Evolutionary conservation across 2,329 filamentous ascomycete species (phyloP).

Genomic region (Ophiostoma quercus): DNA sequence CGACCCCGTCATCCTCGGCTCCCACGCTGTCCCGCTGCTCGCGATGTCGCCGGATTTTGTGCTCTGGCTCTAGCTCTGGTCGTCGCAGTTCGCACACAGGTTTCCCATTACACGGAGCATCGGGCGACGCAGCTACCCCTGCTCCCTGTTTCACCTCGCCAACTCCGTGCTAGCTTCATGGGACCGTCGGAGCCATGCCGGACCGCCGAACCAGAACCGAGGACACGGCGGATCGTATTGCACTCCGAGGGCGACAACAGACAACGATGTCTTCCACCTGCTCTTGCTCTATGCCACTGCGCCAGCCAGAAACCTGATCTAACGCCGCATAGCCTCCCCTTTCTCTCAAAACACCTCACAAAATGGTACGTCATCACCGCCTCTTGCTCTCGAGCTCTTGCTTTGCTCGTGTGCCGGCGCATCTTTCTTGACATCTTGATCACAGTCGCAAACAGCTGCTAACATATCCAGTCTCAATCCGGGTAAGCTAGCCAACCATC

Average conservation of each 20-base stretch:
- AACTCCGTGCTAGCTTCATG: not conserved
- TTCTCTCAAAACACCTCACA: constrained; percentile 17
- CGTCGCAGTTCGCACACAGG: not conserved
- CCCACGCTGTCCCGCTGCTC: not conserved
- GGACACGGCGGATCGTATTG: not conserved
- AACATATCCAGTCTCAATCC: constrained; percentile 55
- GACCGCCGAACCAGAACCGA: not conserved
- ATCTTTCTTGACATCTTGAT: not conserved
- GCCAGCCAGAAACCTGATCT: not conserved
- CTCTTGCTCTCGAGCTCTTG: not conserved
- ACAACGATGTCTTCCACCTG: not conserved
- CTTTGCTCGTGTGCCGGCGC: constrained; percentile 19
- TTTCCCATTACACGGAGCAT: not conserved
- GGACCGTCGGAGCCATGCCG: not conserved
- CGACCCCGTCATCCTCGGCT: not conserved
- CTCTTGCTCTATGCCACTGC: not conserved
- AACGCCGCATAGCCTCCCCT: not conserved
- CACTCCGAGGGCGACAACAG: not conserved
- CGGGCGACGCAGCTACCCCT: not conserved
- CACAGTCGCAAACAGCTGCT: not conserved
- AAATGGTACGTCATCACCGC: constrained; percentile 23
- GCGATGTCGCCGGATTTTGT: not conserved
- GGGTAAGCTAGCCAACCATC: constrained; percentile 42
- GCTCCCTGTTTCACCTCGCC: not conserved
- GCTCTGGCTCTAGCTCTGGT: not conserved